A percentile compares a stretch with the other conserved stretches of the same genome.
phyloP scores from a whole-genome alignment of 1,139 yeast species.

The Suhomyces terraborum region DNA sequence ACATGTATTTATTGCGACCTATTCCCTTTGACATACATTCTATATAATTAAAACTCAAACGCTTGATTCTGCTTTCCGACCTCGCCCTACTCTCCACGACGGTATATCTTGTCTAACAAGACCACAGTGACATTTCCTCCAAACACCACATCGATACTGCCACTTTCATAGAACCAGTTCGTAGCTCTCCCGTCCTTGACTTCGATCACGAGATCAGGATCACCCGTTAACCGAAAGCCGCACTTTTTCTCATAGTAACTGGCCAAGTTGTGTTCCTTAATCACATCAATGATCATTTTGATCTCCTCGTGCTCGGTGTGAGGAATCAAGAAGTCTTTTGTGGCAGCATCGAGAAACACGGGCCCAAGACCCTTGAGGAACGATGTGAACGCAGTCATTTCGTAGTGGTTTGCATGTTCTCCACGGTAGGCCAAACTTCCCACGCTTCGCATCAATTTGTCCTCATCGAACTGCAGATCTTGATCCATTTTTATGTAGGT shows the following conservation, averaged over 20 bases:
- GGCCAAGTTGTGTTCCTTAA: conserved; percentile 4
- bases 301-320: background rate
- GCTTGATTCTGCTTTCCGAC: background rate
- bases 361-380: conserved; percentile 3
- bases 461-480: conserved; percentile 23
- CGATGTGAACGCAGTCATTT: conserved; percentile 5
- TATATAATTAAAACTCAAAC: background rate
- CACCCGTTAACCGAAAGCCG: background rate
- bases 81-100: background rate
- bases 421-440: conserved; percentile 45
- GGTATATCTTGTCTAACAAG: background rate
- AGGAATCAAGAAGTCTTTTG: background rate
- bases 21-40: too few species aligned
- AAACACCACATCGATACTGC: background rate
- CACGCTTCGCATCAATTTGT: conserved; percentile 28
- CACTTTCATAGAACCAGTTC: background rate
- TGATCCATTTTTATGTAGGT: conserved; percentile 17
- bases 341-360: background rate
- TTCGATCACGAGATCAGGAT: background rate
- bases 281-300: background rate
- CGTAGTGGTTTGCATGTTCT: background rate
- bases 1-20: too few species aligned
- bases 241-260: conserved; percentile 2
- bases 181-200: background rate
- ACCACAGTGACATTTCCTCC: conserved; percentile 2